These are phyloP conservation scores for Agaricus blazei DNA, from an alignment of 768 basidiomycete genomes.

Conservation along the genomic window DNA sequence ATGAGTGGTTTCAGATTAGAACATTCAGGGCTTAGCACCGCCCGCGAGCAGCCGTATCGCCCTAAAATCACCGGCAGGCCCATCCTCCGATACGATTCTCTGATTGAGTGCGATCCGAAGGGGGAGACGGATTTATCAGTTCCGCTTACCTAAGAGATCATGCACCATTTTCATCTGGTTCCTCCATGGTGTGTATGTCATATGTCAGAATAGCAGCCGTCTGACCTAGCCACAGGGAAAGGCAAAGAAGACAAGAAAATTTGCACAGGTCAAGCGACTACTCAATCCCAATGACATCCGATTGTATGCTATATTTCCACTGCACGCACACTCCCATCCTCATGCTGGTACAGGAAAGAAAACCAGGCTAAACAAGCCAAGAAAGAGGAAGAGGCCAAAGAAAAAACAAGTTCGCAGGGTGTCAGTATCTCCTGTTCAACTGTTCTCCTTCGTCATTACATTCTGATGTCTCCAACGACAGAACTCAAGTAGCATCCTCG, in stretches of 20 bases:
- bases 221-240: constrained; percentile 51
- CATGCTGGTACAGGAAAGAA: constrained; percentile 63
- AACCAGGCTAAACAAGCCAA: constrained; percentile 88
- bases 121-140: not conserved
- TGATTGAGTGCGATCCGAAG: too few species aligned
- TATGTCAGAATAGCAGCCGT: not conserved
- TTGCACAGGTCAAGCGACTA: constrained; percentile 90
- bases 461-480: constrained; percentile 22
- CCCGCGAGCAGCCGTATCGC: too few species aligned
- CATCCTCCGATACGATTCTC: too few species aligned
- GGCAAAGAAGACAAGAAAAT: constrained; percentile 92
- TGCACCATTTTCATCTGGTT: not conserved
- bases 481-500: constrained; percentile 84
- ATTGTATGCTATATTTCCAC: constrained; percentile 42
- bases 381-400: constrained; percentile 77
- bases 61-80: too few species aligned
- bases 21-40: too few species aligned
- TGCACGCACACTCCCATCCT: constrained; percentile 9
- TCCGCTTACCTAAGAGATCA: constrained; percentile 1
- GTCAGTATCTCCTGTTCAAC: constrained; percentile 41
- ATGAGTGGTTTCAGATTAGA: too few species aligned
- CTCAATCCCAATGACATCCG: constrained; percentile 91
- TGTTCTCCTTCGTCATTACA: not conserved
- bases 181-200: not conserved
- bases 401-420: constrained; percentile 68